These are phyloP conservation scores for Radiomyces spectabilis DNA, from an alignment of 192 early-diverging fungal genomes.

Conservation along the genomic window DNA sequence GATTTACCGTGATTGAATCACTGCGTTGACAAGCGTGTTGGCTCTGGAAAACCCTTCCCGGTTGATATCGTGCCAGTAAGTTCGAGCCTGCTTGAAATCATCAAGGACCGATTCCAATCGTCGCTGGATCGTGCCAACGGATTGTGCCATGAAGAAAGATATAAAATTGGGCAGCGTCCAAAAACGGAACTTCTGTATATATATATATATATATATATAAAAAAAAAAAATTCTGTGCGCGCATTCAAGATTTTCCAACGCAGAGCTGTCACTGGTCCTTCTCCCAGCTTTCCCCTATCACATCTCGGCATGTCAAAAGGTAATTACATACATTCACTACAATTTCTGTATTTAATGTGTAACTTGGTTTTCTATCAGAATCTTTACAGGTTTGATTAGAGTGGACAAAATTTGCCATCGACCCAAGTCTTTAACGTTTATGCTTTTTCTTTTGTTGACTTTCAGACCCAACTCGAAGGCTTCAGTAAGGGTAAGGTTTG, in stretches of 20 bases:
- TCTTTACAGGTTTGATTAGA: too few relatives aligned
- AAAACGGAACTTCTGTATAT: background rate
- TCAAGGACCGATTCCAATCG: conserved; percentile 14
- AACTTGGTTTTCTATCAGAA: too few relatives aligned
- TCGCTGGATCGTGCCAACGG: conserved; percentile 19
- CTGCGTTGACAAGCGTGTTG: conserved; percentile 14
- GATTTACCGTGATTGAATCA: conserved; percentile 20
- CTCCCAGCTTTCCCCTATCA: background rate
- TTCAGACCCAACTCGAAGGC: background rate
- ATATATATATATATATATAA: background rate
- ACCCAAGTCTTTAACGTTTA: too few relatives aligned
- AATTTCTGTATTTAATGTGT: too few relatives aligned
- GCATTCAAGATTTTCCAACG: background rate
- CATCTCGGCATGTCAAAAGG: too few relatives aligned
- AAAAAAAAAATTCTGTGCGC: background rate
- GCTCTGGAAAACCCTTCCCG: conserved; percentile 14
- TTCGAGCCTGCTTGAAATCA: conserved; percentile 19
- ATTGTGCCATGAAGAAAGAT: background rate
- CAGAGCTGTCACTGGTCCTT: background rate
- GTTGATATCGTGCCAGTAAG: conserved; percentile 23
- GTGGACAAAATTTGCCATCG: too few relatives aligned
- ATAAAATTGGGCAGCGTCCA: background rate
- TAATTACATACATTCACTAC: too few relatives aligned
- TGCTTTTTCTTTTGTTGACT: too few relatives aligned
- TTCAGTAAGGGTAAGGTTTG: background rate